Evolutionary conservation across 805 yeast species (phyloP).

Genomic region (Sungouiozyma intestinalis): DNA sequence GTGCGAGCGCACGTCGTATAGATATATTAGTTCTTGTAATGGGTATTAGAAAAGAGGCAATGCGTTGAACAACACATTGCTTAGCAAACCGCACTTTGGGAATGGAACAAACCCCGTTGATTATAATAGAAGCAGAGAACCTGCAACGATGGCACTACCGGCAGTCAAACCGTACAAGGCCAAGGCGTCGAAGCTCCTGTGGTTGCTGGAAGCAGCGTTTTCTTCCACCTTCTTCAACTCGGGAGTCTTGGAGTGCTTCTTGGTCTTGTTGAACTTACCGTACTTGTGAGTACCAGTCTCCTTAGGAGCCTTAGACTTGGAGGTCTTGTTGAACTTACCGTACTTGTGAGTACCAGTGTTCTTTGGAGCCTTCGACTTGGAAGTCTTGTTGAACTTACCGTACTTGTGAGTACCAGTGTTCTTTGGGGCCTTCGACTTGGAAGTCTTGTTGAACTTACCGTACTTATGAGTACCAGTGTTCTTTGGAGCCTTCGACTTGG

Average conservation of each 20-base stretch:
- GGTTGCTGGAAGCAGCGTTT: conserved; percentile 14
- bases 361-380: conserved; percentile 24
- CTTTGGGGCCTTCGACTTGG: conserved; percentile 25
- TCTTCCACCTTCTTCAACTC: conserved; percentile 10
- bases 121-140: conserved; percentile 38
- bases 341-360: conserved; percentile 46
- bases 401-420: conserved; percentile 44
- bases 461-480: conserved; percentile 46
- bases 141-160: conserved; percentile 43
- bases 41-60: background rate
- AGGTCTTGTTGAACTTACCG: conserved; percentile 43
- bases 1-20: too few relatives aligned
- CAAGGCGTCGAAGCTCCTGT: conserved; percentile 13
- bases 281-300: conserved; percentile 44
- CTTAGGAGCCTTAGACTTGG: conserved; percentile 24
- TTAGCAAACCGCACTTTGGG: too few relatives aligned
- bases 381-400: conserved; percentile 40
- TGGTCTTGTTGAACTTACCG: conserved; percentile 42
- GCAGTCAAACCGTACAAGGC: conserved; percentile 26
- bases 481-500: conserved; percentile 24
- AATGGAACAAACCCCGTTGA: too few relatives aligned
- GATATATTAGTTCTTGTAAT: too few relatives aligned
- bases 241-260: conserved; percentile 16
- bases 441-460: conserved; percentile 42
- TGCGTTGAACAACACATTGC: conserved; percentile 1